Evolutionary conservation across 192 early-diverging fungal genomes (phyloP).

Genomic region (Coemansia biformis): DNA sequence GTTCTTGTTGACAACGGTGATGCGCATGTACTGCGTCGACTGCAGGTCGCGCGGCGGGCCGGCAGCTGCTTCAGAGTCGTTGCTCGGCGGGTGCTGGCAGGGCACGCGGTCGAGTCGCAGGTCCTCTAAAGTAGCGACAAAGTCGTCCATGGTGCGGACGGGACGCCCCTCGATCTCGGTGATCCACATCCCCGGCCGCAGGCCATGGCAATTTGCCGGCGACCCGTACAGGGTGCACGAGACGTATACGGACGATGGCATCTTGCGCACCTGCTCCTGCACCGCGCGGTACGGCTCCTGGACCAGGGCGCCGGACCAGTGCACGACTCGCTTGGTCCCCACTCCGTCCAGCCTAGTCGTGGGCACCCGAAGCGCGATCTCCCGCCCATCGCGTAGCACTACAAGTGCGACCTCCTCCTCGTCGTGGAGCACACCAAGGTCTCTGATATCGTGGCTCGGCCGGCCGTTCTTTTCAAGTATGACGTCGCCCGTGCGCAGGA

Average conservation of each 20-base stretch:
- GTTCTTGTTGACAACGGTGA: conserved; percentile 48
- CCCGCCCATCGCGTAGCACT: conserved; percentile 67
- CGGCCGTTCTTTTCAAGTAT: conserved; percentile 59
- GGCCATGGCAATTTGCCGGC: conserved; percentile 60
- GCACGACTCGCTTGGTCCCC: conserved; percentile 65
- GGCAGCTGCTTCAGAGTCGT: neutral
- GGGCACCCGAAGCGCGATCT: conserved; percentile 59
- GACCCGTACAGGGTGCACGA: conserved; percentile 71
- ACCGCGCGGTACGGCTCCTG: conserved; percentile 71
- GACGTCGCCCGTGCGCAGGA: conserved; percentile 61
- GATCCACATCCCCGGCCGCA: conserved; percentile 73
- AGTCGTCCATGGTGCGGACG: conserved; percentile 58
- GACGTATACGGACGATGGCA: conserved; percentile 64
- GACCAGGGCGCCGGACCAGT: conserved; percentile 84
- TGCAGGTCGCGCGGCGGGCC: conserved; percentile 3
- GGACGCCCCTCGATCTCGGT: conserved; percentile 62
- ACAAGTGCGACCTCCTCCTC: conserved; percentile 53
- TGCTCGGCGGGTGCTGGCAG: neutral
- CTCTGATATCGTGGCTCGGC: conserved; percentile 55
- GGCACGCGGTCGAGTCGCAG: conserved; percentile 28
- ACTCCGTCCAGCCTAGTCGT: conserved; percentile 55
- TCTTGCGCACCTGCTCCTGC: conserved; percentile 59
- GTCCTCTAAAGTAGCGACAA: conserved; percentile 49
- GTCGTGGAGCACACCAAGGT: conserved; percentile 54
- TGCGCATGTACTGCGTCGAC: conserved; percentile 32